Evolutionary conservation across 2,329 filamentous ascomycete genomes (phyloP).

Genomic region (Fonsecaea pedrosoi): DNA sequence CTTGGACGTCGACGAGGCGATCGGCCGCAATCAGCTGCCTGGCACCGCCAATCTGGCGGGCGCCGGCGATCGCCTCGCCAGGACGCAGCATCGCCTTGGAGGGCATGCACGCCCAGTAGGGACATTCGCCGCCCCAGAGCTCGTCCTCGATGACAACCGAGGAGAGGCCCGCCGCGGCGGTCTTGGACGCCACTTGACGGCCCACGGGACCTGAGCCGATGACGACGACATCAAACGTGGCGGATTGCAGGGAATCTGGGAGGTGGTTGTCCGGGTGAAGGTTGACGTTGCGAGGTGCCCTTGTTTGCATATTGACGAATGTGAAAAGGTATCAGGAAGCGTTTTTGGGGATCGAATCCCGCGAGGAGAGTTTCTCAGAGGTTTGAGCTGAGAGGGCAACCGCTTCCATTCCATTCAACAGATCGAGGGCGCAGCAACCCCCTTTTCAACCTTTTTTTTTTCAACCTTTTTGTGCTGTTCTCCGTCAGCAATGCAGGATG

Average conservation of each 20-base stretch:
- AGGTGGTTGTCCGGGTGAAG: slow-evolving; percentile 17
- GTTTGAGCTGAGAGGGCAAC: too few species aligned
- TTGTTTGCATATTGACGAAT: neutral
- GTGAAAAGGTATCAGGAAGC: too few species aligned
- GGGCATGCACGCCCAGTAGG: slow-evolving; percentile 30
- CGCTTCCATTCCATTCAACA: too few species aligned
- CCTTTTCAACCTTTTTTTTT: too few species aligned
- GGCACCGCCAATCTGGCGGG: slow-evolving; percentile 17
- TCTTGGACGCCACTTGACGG: slow-evolving; percentile 12
- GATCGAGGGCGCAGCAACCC: too few species aligned
- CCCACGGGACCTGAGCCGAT: slow-evolving; percentile 25
- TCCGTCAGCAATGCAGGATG: too few species aligned
- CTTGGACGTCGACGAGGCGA: slow-evolving; percentile 22
- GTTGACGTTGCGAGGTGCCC: slow-evolving; percentile 39
- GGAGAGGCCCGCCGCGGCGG: slow-evolving; percentile 14
- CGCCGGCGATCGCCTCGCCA: slow-evolving; percentile 16
- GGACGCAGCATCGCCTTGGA: slow-evolving; percentile 25
- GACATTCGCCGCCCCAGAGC: slow-evolving; percentile 29
- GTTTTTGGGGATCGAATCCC: too few species aligned
- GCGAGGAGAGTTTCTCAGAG: too few species aligned
- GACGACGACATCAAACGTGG: slow-evolving; percentile 23
- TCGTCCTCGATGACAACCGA: slow-evolving; percentile 26
- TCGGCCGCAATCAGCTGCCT: slow-evolving; percentile 9
- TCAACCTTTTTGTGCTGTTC: too few species aligned
- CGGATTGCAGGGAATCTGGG: slow-evolving; percentile 12